Evolutionary conservation across 164 flowering plant species (phyloP), one percentile per base, ranked within the genome.

Genomic region (Platanus orientalis): DNA sequence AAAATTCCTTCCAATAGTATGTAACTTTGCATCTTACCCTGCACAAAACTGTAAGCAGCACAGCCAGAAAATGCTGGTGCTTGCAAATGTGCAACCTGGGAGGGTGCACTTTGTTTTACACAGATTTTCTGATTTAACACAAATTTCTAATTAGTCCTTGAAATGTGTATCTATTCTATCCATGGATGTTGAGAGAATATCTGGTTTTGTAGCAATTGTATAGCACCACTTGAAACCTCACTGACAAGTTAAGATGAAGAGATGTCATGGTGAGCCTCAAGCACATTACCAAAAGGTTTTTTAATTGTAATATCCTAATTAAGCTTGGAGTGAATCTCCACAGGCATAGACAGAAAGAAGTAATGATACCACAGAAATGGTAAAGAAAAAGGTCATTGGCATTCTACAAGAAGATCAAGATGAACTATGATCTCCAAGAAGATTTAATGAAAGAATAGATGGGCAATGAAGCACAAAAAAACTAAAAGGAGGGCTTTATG

Each of bases 1-100:
- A 57, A 19, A 30, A 51, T 23, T 51, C 54, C 32, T 42, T 42
- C 24, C 50, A 32, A 32, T n/a, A 12, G 32, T 32, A 10, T 30
- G n/a, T 42, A 26, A 61, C 29, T 30, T 61, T 50, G 44, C 44
- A 23, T 50, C 45, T 32, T 51, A 50, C 29, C 55, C 57, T 28
- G 29, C 29, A 29, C 57, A 61, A 48, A 50, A 57, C 47, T 39
- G 27, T 57, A 57, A 2, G 48, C 19, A 24, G 28, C 45, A 39
- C 60, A 57, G 60, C 60, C 27, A 57, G 20, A 23, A 34, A 39
- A 36, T 9, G 27, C 40, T 56, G 17, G 14, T 20, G 20, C 40
- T 56, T 30, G 59, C 59, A 56, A 30, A 56, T 30, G 17, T 13
- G 45, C 51, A 14, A 47, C 24, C 51, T 26, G 51, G 62, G 17